Conservation (phyloP, 805 yeast genomes). For the Yarrowia porcina region DNA sequence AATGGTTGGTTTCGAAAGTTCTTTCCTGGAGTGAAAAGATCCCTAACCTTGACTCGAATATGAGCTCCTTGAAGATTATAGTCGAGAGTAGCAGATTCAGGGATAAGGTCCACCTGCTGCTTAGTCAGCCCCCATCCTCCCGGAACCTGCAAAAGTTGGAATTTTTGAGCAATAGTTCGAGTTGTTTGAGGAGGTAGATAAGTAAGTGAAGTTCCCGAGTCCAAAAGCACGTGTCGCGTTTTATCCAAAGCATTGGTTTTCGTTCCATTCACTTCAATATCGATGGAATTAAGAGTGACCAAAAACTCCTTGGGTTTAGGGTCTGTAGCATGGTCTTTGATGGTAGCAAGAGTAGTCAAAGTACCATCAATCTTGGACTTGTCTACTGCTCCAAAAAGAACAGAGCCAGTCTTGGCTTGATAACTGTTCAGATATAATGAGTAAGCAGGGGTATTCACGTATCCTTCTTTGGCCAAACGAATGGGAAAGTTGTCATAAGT, state of each 20-base stretch:
- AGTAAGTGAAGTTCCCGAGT: constrained; percentile 53
- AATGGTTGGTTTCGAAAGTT: not conserved
- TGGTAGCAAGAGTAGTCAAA: constrained; percentile 38
- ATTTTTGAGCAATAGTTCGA: constrained; percentile 39
- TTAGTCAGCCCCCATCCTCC: constrained; percentile 53
- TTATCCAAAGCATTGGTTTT: constrained; percentile 31
- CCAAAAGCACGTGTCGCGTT: constrained; percentile 39
- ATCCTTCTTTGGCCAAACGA: constrained; percentile 40
- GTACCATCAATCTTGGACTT: constrained; percentile 28
- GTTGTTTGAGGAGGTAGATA: constrained; percentile 32
- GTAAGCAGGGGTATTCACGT: constrained; percentile 42
- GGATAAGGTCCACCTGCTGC: constrained; percentile 61
- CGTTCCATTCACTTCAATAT: constrained; percentile 34
- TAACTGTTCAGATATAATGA: constrained; percentile 43
- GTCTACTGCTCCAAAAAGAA: constrained; percentile 34
- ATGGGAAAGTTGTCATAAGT: constrained; percentile 38
- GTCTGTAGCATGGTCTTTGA: constrained; percentile 34
- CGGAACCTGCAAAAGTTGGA: constrained; percentile 32
- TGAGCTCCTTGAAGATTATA: constrained; percentile 89
- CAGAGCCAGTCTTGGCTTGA: constrained; percentile 31
- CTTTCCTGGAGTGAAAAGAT: constrained; percentile 38
- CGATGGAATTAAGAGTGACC: constrained; percentile 15
- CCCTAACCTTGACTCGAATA: constrained; percentile 83
- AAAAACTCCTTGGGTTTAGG: not conserved
- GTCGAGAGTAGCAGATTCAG: constrained; percentile 81